These are phyloP conservation scores for Smithsoniella earleae DNA, from an alignment of 163 green algal genomes.

Conservation along the genomic window DNA sequence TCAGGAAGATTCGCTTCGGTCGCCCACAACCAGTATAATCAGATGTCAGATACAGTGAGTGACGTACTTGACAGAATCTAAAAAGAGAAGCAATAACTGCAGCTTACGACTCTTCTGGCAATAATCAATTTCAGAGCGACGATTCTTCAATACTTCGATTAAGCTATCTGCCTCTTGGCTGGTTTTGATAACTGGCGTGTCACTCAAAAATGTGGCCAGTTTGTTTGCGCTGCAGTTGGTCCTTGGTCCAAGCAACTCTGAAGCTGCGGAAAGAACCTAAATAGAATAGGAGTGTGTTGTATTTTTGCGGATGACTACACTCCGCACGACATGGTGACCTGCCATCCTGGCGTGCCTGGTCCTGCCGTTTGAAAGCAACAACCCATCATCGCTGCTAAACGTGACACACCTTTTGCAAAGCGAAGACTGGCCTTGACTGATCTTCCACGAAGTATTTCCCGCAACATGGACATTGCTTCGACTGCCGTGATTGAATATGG, in stretches of 20 bases:
- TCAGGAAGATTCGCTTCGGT: too few relatives aligned
- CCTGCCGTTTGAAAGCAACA: neutral
- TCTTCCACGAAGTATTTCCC: constrained; percentile 52
- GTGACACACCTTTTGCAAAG: constrained; percentile 57
- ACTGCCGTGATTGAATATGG: too few relatives aligned
- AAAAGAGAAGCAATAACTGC: constrained; percentile 67
- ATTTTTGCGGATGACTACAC: too few relatives aligned
- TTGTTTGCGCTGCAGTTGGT: neutral
- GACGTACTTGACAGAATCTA: constrained; percentile 55
- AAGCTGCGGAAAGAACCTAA: neutral
- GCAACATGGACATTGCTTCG: constrained; percentile 59
- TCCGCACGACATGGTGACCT: too few relatives aligned
- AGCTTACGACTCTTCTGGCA: constrained; percentile 49
- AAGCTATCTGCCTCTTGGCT: constrained; percentile 37
- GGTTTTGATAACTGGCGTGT: neutral
- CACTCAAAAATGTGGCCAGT: neutral
- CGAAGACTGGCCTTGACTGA: constrained; percentile 67
- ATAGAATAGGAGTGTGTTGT: neutral
- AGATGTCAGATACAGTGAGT: neutral
- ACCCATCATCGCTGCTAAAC: neutral
- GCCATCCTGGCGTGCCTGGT: constrained; percentile 33
- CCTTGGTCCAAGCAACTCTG: neutral
- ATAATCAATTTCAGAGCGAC: constrained; percentile 39
- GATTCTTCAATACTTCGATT: constrained; percentile 37
- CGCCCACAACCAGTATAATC: too few relatives aligned